A percentile compares a stretch with the other conserved stretches of the same genome.
Evolutionary conservation across 352 stramenopile species (phyloP).

Genomic region (Halophytophthora batemanensis): DNA sequence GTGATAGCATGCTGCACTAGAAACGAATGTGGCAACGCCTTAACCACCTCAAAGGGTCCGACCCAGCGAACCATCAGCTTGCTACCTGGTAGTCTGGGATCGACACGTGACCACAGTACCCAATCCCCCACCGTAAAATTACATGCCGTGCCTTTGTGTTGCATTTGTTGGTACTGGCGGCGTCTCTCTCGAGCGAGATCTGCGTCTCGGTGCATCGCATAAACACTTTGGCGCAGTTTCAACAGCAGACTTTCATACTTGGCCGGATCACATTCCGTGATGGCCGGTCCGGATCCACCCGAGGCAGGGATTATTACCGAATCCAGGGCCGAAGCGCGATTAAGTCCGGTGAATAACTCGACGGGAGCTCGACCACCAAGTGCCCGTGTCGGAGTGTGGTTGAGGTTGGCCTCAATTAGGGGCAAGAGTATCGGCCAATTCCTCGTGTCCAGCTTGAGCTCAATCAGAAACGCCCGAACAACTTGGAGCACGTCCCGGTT

Average conservation of each 20-base stretch:
- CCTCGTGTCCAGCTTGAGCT: not conserved
- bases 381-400: not conserved
- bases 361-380: not conserved
- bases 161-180: too few species aligned
- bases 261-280: too few species aligned
- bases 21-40: conserved; percentile 16
- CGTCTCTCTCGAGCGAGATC: too few species aligned
- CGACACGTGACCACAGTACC: conserved; percentile 22
- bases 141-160: too few species aligned
- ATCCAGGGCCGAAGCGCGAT: not conserved
- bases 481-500: not conserved
- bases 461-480: not conserved
- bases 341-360: not conserved
- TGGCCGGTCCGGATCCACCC: not conserved
- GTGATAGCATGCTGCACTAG: conserved; percentile 17
- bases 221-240: too few species aligned
- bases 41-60: conserved; percentile 12
- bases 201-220: too few species aligned
- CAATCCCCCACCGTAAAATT: conserved; percentile 20
- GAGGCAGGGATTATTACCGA: too few species aligned
- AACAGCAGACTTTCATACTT: too few species aligned
- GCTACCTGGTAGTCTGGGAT: conserved; percentile 10
- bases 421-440: not conserved
- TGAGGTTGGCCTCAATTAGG: not conserved
- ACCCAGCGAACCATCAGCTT: conserved; percentile 22